These are phyloP conservation scores for Glycine soja DNA, from an alignment of 306 rosid species.

Conservation along the genomic window DNA sequence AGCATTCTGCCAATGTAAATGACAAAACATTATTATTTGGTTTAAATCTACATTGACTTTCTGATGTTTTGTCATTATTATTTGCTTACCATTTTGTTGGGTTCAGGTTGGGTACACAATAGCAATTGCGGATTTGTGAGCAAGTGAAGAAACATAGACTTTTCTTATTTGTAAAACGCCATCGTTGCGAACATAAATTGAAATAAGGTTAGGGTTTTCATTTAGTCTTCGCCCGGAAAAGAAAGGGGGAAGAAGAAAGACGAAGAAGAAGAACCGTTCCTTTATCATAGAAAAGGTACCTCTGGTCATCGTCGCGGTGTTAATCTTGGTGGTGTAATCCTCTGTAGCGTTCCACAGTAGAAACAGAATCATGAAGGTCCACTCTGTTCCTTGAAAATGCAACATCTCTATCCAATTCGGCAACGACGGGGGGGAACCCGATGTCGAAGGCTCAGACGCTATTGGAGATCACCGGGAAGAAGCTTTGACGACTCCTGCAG, in stretches of 20 bases:
- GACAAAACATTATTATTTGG: no score
- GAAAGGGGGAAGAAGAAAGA: neutral
- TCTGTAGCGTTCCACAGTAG: slow-evolving; percentile 22
- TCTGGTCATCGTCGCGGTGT: neutral
- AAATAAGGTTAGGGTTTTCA: slow-evolving; percentile 51
- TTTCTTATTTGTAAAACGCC: neutral
- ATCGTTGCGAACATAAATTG: neutral
- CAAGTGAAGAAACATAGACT: slow-evolving; percentile 44
- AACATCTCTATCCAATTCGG: slow-evolving; percentile 81
- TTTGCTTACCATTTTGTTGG: slow-evolving; percentile 61
- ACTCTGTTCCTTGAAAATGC: slow-evolving; percentile 86
- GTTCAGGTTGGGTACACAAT: slow-evolving; percentile 41
- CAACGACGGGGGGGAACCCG: slow-evolving; percentile 47
- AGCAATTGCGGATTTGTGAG: slow-evolving; percentile 50
- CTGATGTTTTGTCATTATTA: no score
- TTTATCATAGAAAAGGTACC: slow-evolving; percentile 57
- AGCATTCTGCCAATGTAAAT: no score
- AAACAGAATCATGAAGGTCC: slow-evolving; percentile 77
- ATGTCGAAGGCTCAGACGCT: slow-evolving; percentile 63
- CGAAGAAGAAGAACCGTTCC: slow-evolving; percentile 38
- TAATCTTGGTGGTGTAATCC: slow-evolving; percentile 43
- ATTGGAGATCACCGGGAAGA: slow-evolving; percentile 66
- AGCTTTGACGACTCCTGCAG: slow-evolving; percentile 89
- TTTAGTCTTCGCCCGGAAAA: slow-evolving; percentile 26
- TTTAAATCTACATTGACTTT: no score